Evolutionary conservation across 805 yeast species (phyloP).

Genomic region (Candida maris): DNA sequence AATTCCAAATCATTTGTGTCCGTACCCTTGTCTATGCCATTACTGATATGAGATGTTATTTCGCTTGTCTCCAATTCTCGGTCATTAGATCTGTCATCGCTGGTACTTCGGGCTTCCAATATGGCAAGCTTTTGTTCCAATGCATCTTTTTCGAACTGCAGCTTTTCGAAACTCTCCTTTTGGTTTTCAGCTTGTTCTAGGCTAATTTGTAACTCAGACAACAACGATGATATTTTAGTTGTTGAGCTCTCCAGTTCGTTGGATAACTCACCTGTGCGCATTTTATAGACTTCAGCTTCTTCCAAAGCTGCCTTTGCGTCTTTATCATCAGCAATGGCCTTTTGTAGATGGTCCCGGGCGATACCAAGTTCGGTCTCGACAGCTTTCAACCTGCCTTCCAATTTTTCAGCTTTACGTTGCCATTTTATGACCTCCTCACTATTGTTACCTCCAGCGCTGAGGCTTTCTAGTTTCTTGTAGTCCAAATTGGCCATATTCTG

Average conservation of each 20-base stretch:
- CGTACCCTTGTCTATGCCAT: no score
- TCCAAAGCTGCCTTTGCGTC: constrained; percentile 8
- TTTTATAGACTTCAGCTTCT: constrained; percentile 8
- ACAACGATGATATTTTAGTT: not conserved
- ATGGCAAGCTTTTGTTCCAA: constrained; percentile 3
- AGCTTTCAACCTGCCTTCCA: constrained; percentile 19
- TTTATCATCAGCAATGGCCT: constrained; percentile 17
- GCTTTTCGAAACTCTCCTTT: constrained; percentile 2
- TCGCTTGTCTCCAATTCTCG: no score
- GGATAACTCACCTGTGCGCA: constrained; percentile 1
- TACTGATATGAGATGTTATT: no score
- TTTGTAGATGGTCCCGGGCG: constrained; percentile 19
- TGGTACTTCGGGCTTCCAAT: no score
- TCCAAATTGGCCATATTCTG: constrained; percentile 1
- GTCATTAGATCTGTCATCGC: no score
- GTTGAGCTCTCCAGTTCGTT: constrained; percentile 6
- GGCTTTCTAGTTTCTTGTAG: constrained; percentile 2
- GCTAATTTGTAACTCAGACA: constrained; percentile 7
- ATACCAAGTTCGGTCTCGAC: constrained; percentile 19
- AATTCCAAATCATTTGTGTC: no score
- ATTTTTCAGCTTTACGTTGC: constrained; percentile 10
- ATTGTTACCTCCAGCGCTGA: not conserved
- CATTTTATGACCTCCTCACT: constrained; percentile 4
- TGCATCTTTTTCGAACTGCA: constrained; percentile 3
- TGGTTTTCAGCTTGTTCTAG: constrained; percentile 6